Percentiles rank a stretch among this genome's conserved stretches.
phyloP scores from a whole-genome alignment of 2,329 filamentous ascomycete genomes.

The Calonectria honghensis region DNA sequence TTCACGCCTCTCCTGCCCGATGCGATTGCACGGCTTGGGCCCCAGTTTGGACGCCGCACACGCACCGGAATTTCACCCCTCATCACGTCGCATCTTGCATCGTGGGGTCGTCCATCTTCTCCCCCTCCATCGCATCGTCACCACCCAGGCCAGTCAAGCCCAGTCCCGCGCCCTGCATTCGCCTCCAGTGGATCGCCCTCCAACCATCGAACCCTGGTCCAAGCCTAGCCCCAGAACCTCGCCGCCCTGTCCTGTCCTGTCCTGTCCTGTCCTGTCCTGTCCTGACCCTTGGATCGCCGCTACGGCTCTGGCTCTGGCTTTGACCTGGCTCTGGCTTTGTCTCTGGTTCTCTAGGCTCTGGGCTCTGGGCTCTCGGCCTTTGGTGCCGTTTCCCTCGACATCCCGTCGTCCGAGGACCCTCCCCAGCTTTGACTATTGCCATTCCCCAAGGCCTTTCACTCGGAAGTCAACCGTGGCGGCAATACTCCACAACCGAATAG shows the following conservation, averaged over 20 bases:
- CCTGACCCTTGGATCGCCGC: slow-evolving; percentile 42
- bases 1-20: slow-evolving; percentile 11
- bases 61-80: slow-evolving; percentile 28
- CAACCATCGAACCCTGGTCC: slow-evolving; percentile 43
- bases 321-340: slow-evolving; percentile 35
- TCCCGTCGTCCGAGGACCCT: slow-evolving; percentile 55
- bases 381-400: slow-evolving; percentile 46
- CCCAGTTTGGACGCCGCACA: slow-evolving; percentile 17
- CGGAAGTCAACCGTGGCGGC: slow-evolving; percentile 52
- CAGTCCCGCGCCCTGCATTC: slow-evolving; percentile 48
- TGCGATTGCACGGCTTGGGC: slow-evolving; percentile 11
- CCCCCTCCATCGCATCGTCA: slow-evolving; percentile 37
- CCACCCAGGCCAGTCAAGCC: slow-evolving; percentile 49
- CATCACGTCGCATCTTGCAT: slow-evolving; percentile 32
- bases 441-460: slow-evolving; percentile 40
- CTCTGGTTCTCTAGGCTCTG: background rate
- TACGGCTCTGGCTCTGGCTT: slow-evolving; percentile 43
- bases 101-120: slow-evolving; percentile 35
- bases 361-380: slow-evolving; percentile 36
- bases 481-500: slow-evolving; percentile 43
- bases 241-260: slow-evolving; percentile 32
- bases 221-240: slow-evolving; percentile 44
- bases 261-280: slow-evolving; percentile 17
- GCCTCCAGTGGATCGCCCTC: slow-evolving; percentile 51
- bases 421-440: slow-evolving; percentile 26